These are phyloP conservation scores for Zychaea mexicana DNA, from an alignment of 371 early-diverging fungal species.

Conservation along the genomic window DNA sequence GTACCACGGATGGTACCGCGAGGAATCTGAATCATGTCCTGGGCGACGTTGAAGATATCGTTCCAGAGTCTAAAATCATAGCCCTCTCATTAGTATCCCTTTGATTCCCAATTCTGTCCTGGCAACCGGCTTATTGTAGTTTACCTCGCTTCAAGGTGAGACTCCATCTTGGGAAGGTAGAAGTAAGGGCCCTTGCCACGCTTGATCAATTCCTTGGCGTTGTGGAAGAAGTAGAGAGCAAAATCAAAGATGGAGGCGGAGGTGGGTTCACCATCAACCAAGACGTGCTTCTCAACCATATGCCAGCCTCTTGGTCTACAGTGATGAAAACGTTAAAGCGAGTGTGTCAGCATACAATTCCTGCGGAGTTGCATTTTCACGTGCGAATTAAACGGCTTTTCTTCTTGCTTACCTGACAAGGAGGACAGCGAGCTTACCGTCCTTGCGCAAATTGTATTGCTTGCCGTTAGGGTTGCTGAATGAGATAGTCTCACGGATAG, in stretches of 20 bases:
- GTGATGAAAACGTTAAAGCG: not conserved
- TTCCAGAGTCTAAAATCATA: constrained; percentile 80
- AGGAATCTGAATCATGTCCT: constrained; percentile 85
- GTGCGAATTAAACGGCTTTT: constrained; percentile 8
- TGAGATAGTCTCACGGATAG: constrained; percentile 78
- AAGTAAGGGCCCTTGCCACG: constrained; percentile 94
- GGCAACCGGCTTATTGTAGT: too few species aligned
- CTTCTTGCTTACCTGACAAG: constrained; percentile 70
- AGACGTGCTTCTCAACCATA: constrained; percentile 91
- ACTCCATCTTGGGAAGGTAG: constrained; percentile 97
- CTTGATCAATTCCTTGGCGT: constrained; percentile 77
- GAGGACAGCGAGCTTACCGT: constrained; percentile 83
- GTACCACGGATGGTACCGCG: constrained; percentile 96
- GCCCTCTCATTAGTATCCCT: not conserved
- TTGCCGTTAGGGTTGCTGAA: constrained; percentile 90
- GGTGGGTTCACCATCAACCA: constrained; percentile 86
- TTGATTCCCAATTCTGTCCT: not conserved
- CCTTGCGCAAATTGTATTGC: constrained; percentile 81
- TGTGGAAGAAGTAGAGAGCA: constrained; percentile 95
- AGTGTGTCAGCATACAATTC: not conserved
- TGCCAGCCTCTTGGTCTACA: constrained; percentile 95
- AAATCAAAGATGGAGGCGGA: constrained; percentile 97
- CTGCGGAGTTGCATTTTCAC: constrained; percentile 17
- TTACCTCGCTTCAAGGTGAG: constrained; percentile 89
- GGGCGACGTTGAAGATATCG: constrained; percentile 93